Conservation (phyloP, 2,329 filamentous ascomycete species). For the Cordyceps javanica region DNA sequence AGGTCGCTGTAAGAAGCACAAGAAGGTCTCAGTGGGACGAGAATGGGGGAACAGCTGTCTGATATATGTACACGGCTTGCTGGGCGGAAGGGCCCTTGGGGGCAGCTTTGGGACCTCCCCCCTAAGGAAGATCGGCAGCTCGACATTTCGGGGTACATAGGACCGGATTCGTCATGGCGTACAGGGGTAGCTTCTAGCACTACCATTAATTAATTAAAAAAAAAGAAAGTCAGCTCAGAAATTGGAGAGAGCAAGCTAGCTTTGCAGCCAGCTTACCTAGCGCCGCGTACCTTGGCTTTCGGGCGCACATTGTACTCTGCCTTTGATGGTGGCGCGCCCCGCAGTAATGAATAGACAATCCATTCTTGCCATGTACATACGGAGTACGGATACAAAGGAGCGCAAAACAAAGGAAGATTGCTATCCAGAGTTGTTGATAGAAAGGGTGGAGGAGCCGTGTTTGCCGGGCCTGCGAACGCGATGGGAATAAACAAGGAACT, state of each 20-base stretch:
- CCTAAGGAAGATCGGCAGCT: conserved; percentile 1
- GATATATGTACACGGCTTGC: conserved; percentile 7
- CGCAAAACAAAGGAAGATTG: background rate
- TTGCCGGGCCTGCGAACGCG: background rate
- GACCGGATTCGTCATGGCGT: background rate
- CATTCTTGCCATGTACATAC: background rate
- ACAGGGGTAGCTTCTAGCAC: background rate
- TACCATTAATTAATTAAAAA: background rate
- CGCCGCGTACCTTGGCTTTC: background rate
- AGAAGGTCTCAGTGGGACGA: background rate
- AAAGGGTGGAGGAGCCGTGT: background rate
- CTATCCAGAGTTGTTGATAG: background rate
- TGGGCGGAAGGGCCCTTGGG: background rate
- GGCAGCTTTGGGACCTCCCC: background rate
- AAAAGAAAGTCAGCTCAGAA: conserved; percentile 8
- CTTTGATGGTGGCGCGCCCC: background rate
- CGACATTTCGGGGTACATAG: conserved; percentile 1
- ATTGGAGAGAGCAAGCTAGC: background rate
- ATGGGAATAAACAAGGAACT: background rate
- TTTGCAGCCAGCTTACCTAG: background rate
- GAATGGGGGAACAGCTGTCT: conserved; percentile 7
- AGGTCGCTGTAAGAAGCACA: conserved; percentile 7
- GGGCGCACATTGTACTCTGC: background rate
- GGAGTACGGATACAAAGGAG: too few species aligned
- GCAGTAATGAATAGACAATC: background rate